These are phyloP conservation scores for Staphylotrichum tortipilum DNA, from an alignment of 495 filamentous ascomycete species.

Conservation along the genomic window DNA sequence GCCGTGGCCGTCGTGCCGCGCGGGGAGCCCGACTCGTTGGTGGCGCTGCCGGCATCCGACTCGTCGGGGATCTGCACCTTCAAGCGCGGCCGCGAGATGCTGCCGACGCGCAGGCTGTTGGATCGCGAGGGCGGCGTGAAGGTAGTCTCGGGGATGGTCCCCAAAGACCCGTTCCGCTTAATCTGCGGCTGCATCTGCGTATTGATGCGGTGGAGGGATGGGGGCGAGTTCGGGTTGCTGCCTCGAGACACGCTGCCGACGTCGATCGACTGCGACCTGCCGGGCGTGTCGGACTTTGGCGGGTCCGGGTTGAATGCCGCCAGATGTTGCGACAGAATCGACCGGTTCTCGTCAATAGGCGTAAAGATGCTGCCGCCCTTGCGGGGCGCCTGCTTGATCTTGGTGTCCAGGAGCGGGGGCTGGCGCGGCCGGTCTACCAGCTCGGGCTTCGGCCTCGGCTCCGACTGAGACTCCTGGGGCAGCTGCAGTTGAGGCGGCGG, in stretches of 20 bases:
- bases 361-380: conserved; percentile 94
- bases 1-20: conserved; percentile 59
- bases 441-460: conserved; percentile 38
- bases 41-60: conserved; percentile 72
- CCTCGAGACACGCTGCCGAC: conserved; percentile 44
- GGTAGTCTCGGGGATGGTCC: conserved; percentile 46
- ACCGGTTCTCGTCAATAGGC: conserved; percentile 86
- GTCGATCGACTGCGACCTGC: conserved; percentile 58
- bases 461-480: conserved; percentile 31
- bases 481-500: conserved; percentile 31
- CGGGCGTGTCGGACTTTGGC: conserved; percentile 36
- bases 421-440: conserved; percentile 25
- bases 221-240: conserved; percentile 39
- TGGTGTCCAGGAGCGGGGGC: conserved; percentile 36
- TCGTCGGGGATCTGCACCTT: conserved; percentile 94
- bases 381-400: conserved; percentile 58
- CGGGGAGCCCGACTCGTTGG: conserved; percentile 62
- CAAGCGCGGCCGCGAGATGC: conserved; percentile 63
- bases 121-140: conserved; percentile 66
- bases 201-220: conserved; percentile 40
- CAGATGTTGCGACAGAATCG: conserved; percentile 79
- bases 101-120: conserved; percentile 55
- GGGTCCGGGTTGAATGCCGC: conserved; percentile 45
- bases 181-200: conserved; percentile 30
- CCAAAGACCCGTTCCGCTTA: conserved; percentile 43